These are phyloP conservation scores for Odontarrhena argentea DNA, from an alignment of 345 rosid genomes.

Conservation along the genomic window DNA sequence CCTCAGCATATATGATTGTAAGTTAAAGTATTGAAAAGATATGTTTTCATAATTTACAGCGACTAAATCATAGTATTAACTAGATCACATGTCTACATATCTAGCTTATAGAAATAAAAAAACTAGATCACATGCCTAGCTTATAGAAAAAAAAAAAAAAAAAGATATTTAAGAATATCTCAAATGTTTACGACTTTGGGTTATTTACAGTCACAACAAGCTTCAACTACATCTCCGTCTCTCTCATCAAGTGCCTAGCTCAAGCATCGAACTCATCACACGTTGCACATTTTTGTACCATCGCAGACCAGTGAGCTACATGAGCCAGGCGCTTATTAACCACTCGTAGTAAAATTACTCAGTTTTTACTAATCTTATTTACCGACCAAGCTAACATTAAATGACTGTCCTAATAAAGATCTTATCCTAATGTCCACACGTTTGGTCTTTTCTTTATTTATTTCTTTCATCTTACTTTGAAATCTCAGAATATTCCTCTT, in stretches of 20 bases:
- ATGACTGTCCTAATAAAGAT: slow-evolving; percentile 25
- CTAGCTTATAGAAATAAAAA: too few species aligned
- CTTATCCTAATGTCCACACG: slow-evolving; percentile 36
- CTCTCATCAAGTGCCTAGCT: neutral
- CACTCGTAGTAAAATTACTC: too few species aligned
- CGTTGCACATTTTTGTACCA: slow-evolving; percentile 8
- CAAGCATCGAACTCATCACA: slow-evolving; percentile 18
- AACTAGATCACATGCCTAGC: too few species aligned
- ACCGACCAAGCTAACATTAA: neutral
- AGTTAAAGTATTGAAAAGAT: too few species aligned
- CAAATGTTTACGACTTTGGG: neutral
- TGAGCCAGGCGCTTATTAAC: neutral
- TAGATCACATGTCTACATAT: too few species aligned
- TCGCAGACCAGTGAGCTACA: slow-evolving; percentile 28
- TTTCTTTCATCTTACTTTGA: neutral
- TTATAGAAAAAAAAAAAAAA: neutral
- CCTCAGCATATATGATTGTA: too few species aligned
- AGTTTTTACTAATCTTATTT: neutral
- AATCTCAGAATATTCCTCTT: slow-evolving; percentile 15
- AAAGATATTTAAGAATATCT: slow-evolving; percentile 27
- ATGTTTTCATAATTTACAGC: too few species aligned
- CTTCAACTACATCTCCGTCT: neutral
- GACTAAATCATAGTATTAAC: too few species aligned
- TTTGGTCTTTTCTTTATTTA: neutral
- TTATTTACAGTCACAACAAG: too few species aligned